Conservation (phyloP, 208 protist species). For the Acanthamoeba royreba region DNA sequence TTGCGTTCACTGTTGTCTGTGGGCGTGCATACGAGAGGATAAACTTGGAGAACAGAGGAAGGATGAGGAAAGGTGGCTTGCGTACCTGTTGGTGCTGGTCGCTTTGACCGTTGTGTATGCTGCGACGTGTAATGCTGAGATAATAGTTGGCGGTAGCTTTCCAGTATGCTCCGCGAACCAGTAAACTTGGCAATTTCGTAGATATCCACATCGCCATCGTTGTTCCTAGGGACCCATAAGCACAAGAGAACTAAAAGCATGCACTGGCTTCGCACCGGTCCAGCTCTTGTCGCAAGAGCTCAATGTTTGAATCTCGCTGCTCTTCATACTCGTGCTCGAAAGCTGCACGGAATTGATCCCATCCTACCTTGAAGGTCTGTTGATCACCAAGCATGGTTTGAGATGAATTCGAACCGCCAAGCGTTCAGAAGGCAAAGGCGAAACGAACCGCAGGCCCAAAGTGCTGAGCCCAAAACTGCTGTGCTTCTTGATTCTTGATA, state of each 20-base stretch:
- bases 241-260: not conserved
- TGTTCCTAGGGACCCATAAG: not conserved
- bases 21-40: too few relatives aligned
- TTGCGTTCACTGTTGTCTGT: too few relatives aligned
- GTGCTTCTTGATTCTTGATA: not conserved
- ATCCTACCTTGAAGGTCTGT: not conserved
- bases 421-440: not conserved
- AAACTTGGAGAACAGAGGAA: too few relatives aligned
- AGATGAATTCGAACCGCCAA: not conserved
- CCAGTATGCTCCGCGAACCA: not conserved
- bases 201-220: not conserved
- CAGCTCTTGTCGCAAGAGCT: not conserved
- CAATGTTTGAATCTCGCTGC: not conserved
- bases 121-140: not conserved
- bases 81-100: not conserved
- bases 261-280: not conserved
- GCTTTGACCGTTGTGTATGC: not conserved
- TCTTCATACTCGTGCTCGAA: conserved; percentile 20
- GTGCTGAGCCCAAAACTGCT: not conserved
- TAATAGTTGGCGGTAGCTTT: not conserved
- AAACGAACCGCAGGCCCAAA: not conserved
- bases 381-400: not conserved
- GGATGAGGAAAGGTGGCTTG: too few relatives aligned
- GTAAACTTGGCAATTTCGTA: not conserved
- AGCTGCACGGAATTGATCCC: not conserved